Base-by-base conservation (phyloP, 345 rosid species). In the Heritiera fomes region DNA sequence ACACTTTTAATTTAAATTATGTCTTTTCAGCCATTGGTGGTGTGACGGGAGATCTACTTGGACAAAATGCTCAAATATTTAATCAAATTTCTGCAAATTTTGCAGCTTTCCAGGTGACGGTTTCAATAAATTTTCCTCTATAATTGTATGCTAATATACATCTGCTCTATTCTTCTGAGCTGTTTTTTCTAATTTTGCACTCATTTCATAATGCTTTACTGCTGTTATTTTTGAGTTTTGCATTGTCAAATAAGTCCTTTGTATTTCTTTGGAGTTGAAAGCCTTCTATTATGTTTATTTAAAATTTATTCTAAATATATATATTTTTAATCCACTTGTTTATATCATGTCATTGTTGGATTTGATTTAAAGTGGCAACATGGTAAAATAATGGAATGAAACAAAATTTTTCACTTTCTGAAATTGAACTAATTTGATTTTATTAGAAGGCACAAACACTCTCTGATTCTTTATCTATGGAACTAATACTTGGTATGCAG, bases 21-120 rank as follows among this genome's bases (percentile, higher is more conserved):
- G 14, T 71, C 34, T 76, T 83, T 87, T 73, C 90, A 93, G 98
- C 86, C 75, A 93, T 93, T 76, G 94, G 94, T 77, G 94, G 94
- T 80, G 82, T 83, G 58, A 87, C 88, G 2, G 93, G 93, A 79
- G 91, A 91, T 78, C 91, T 93, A 81, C 89, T 93, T 49, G 94
- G 90, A 86, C 89, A 91, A 84, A 91, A 89, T 85, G 81, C 94
- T 65, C 93, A 93, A 62, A 86, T 91, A 85, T 87, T 93, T 73
- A 86, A 83, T 83, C 96, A 90, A 87, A 86, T 91, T 68, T 86
- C 93, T 75, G 60, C 91, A 62, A 93, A 93, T 83, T 90, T 93
- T 77, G 80, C 90, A 32, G 81, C 90, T 78, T 88, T 85, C 72
- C 96, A 93, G 96, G 98, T 91, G 76, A 87, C 73, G 76, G 56